Evolutionary conservation across 2,329 filamentous ascomycete genomes (phyloP).

Genomic region (Ascochyta rabiei): DNA sequence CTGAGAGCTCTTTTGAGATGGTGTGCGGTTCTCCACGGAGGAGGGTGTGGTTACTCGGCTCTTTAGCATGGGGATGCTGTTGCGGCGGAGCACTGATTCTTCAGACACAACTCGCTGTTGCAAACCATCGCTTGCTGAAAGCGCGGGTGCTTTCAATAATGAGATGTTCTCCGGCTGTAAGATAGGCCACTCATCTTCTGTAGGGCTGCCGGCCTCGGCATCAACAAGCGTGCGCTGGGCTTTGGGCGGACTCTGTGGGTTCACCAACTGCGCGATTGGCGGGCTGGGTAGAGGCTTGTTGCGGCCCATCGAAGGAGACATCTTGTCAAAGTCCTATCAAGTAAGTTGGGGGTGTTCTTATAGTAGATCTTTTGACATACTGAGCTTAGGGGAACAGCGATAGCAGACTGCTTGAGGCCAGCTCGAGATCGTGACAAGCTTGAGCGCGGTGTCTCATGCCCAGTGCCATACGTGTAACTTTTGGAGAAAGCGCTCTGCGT

Average conservation of each 20-base stretch:
- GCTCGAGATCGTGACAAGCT: slow-evolving; percentile 3
- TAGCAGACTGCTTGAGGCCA: neutral
- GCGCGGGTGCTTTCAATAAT: neutral
- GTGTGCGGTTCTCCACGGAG: neutral
- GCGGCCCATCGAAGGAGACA: slow-evolving; percentile 3
- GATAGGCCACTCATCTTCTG: slow-evolving; percentile 36
- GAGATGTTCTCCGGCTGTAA: slow-evolving; percentile 32
- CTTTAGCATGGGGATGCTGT: neutral
- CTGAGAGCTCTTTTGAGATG: neutral
- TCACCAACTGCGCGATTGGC: slow-evolving; percentile 42
- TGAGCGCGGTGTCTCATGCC: neutral
- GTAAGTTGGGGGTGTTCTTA: neutral
- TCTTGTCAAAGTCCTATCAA: slow-evolving; percentile 7
- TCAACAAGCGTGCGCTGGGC: slow-evolving; percentile 49
- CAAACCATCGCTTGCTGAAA: neutral
- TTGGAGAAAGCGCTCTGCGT: slow-evolving; percentile 5
- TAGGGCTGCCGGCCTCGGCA: slow-evolving; percentile 43
- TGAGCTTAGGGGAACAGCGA: neutral
- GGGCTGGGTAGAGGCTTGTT: slow-evolving; percentile 51
- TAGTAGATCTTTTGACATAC: neutral
- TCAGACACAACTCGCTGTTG: slow-evolving; percentile 11
- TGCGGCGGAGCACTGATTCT: neutral
- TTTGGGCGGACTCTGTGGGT: slow-evolving; percentile 43
- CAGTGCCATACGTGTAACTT: neutral
- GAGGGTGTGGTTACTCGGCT: neutral